Conservation (phyloP, 1,284 basidiomycete species). For the Marasmius tenuissimus region DNA sequence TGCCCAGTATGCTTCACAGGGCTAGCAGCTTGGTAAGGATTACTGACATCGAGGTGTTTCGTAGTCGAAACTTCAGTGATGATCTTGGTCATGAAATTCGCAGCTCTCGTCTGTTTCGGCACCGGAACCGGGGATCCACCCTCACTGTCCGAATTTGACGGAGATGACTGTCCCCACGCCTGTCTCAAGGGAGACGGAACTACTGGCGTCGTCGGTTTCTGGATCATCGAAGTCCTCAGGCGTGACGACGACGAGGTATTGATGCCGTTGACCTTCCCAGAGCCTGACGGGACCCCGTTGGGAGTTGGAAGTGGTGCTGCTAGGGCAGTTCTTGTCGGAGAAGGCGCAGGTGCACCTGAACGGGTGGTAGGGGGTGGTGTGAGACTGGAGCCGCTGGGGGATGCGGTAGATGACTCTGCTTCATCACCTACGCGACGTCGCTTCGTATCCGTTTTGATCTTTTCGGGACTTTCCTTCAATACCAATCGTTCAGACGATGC, state of each 20-base stretch:
- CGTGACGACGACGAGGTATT: conserved; percentile 28
- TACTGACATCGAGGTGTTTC: conserved; percentile 62
- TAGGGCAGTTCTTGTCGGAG: conserved; percentile 21
- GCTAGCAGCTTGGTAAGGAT: conserved; percentile 69
- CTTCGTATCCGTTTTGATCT: conserved; percentile 52
- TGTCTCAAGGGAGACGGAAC: conserved; percentile 70
- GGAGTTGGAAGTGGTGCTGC: conserved; percentile 17
- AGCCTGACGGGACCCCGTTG: conserved; percentile 14
- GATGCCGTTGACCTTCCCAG: conserved; percentile 29
- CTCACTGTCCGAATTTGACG: conserved; percentile 35
- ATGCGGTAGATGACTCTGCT: conserved; percentile 28
- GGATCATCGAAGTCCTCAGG: conserved; percentile 40
- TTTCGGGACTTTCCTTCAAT: conserved; percentile 32
- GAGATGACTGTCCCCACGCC: conserved; percentile 48
- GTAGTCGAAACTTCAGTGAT: conserved; percentile 66
- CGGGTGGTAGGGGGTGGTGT: conserved; percentile 15
- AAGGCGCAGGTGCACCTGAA: conserved; percentile 24
- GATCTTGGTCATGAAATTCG: conserved; percentile 62
- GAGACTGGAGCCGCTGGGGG: conserved; percentile 25
- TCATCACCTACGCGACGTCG: conserved; percentile 57
- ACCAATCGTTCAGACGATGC: conserved; percentile 38
- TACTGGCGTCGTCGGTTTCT: conserved; percentile 57
- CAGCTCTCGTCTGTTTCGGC: conserved; percentile 56
- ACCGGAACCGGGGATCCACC: conserved; percentile 22
- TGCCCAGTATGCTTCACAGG: conserved; percentile 46